Evolutionary conservation across 2,329 filamentous ascomycete genomes (phyloP).

Genomic region (Cercospora sojina): DNA sequence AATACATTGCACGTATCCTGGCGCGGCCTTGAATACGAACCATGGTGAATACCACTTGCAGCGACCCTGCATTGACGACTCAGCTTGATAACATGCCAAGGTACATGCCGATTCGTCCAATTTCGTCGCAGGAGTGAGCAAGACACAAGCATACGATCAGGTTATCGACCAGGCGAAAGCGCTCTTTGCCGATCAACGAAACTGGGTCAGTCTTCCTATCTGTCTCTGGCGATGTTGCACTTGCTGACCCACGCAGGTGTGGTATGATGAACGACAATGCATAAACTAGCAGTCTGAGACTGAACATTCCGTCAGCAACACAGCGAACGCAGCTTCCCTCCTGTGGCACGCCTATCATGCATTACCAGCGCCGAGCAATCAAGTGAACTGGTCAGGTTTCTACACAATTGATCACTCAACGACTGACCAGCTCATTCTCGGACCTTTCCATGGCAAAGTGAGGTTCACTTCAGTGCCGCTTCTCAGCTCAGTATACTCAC

Average conservation of each 20-base stretch:
- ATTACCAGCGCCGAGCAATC: conserved; percentile 61
- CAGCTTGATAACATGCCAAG: conserved; percentile 37
- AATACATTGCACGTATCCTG: neutral
- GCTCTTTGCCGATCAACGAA: conserved; percentile 69
- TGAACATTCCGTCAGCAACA: conserved; percentile 56
- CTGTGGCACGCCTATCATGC: conserved; percentile 80
- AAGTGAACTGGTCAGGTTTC: conserved; percentile 81
- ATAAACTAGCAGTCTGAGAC: neutral
- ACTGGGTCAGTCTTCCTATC: conserved; percentile 63
- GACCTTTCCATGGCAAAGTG: conserved; percentile 73
- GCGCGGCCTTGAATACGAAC: neutral
- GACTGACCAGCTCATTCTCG: conserved; percentile 64
- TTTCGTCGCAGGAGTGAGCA: conserved; percentile 65
- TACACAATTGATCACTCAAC: conserved; percentile 62
- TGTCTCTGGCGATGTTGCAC: neutral
- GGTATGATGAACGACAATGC: conserved; percentile 15
- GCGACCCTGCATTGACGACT: neutral
- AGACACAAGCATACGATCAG: conserved; percentile 71
- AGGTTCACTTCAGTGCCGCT: neutral
- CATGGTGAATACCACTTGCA: conserved; percentile 16
- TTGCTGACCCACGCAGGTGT: conserved; percentile 17
- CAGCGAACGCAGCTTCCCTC: conserved; percentile 71
- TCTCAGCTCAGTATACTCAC: neutral
- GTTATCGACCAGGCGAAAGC: conserved; percentile 68
- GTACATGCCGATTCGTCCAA: conserved; percentile 78